A percentile compares a stretch with the other conserved stretches of the same genome.
phyloP scores from a whole-genome alignment of 1,284 basidiomycete species.

The Rhizoctonia solani region DNA sequence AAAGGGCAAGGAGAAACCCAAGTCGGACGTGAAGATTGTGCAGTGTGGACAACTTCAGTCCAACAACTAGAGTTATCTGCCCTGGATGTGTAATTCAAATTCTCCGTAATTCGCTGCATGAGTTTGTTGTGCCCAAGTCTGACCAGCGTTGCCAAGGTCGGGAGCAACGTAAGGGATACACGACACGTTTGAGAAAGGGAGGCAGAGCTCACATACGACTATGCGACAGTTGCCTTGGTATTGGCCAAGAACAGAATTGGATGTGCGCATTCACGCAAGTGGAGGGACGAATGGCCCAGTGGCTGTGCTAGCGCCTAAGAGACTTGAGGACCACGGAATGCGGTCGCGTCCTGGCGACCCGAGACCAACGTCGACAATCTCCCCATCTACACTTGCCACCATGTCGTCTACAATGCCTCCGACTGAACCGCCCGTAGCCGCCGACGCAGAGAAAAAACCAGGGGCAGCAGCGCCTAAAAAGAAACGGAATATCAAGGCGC shows the following conservation, averaged over 20 bases:
- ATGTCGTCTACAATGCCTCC: background rate
- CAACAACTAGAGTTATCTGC: background rate
- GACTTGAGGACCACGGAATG: background rate
- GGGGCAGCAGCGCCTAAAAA: conserved; percentile 56
- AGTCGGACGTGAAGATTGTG: conserved; percentile 65
- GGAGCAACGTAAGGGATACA: too few relatives aligned
- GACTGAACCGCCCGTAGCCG: background rate
- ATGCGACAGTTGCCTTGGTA: too few relatives aligned
- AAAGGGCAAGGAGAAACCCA: conserved; percentile 69
- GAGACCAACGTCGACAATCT: background rate
- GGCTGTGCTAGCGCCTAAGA: conserved; percentile 5
- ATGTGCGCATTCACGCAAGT: too few relatives aligned
- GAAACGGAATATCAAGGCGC: conserved; percentile 79
- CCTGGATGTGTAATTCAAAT: too few relatives aligned
- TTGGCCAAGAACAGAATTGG: too few relatives aligned
- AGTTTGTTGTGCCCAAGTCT: too few relatives aligned
- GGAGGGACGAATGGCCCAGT: too few relatives aligned
- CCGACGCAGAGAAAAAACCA: conserved; percentile 37
- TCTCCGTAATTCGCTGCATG: too few relatives aligned
- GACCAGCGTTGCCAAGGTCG: too few relatives aligned
- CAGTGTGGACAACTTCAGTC: conserved; percentile 67
- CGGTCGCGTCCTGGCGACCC: conserved; percentile 32
- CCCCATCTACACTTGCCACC: background rate
- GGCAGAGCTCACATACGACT: too few relatives aligned
- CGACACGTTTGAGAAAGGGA: too few relatives aligned